Conservation (phyloP, 768 basidiomycete species). For the Porphyrellus cyaneotinctus region DNA sequence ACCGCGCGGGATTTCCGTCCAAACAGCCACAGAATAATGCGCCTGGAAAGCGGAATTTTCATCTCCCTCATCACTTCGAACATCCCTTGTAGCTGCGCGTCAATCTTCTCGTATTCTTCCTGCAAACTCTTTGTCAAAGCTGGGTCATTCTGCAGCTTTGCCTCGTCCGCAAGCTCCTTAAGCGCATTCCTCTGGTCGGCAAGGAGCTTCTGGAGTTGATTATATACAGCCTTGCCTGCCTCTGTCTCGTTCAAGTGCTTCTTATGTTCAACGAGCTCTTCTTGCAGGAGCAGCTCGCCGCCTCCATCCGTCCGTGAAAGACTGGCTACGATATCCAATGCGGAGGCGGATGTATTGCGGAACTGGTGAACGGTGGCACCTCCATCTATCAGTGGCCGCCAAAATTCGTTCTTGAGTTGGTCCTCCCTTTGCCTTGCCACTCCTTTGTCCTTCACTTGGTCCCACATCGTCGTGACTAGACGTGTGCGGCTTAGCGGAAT, state of each 20-base stretch:
- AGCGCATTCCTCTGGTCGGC: slow-evolving; percentile 13
- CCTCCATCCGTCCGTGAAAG: background rate
- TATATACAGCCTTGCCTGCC: slow-evolving; percentile 17
- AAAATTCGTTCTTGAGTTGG: slow-evolving; percentile 28
- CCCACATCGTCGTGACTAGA: slow-evolving; percentile 41
- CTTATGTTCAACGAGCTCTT: slow-evolving; percentile 13
- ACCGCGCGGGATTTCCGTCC: slow-evolving; percentile 9
- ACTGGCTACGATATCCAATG: background rate
- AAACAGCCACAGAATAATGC: slow-evolving; percentile 8
- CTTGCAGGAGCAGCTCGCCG: slow-evolving; percentile 13
- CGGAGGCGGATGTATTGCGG: background rate
- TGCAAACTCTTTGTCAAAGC: slow-evolving; percentile 7
- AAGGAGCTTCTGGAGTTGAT: slow-evolving; percentile 16
- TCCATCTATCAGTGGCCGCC: background rate
- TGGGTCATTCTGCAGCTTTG: slow-evolving; percentile 11
- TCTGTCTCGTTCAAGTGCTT: slow-evolving; percentile 22
- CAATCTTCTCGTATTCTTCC: slow-evolving; percentile 11
- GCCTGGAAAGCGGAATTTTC: slow-evolving; percentile 15
- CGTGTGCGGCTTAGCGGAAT: slow-evolving; percentile 26
- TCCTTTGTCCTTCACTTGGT: slow-evolving; percentile 13
- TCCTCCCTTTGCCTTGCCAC: slow-evolving; percentile 15
- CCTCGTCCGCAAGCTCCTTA: slow-evolving; percentile 17
- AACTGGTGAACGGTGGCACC: slow-evolving; percentile 4
- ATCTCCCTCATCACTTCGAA: slow-evolving; percentile 20
- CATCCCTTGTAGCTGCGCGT: slow-evolving; percentile 10